Base-by-base conservation (phyloP, 2,329 filamentous ascomycete genomes). In the Neonectria hederae region DNA sequence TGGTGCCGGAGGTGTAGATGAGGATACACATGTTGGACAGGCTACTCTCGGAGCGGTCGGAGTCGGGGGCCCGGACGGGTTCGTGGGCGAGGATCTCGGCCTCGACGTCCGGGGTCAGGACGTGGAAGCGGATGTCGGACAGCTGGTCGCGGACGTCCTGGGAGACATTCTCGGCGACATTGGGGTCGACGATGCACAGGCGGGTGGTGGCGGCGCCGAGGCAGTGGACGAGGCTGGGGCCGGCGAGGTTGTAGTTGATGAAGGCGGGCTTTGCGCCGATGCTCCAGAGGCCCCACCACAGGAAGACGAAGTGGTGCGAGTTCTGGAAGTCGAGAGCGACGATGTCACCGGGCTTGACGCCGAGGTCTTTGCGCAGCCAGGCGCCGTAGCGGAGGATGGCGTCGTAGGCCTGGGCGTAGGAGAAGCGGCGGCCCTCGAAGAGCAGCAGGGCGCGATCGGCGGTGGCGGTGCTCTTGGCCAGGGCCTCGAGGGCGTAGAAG, bases 1-100 rank as follows among this genome's bases (percentile, higher is more conserved):
- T 97, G 0, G 93, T 97, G 19, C 93, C 93, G 30, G 90, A 93
- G 0, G 93, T 97, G 77, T 92, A 97, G 69, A 97, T 94, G 67
- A 97, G 84, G 48, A 91, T 83, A 1, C 87, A 90, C 81, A 93
- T 88, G 62, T 88, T 85, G 8, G 84, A 79, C 7, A 81, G 73
- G 19, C 81, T 78, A 60, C 84, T 77, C 17, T 87, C 84, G 52
- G 80, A 78, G 64, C 89, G 84, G 49, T 83, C 78, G 49, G 83
- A 77, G 76, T 93, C 86, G 13, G 90, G 83, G 35, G 86, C 84
- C 5, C 91, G 85, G 22, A 83, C 74, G 1, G 87, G 82, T 1
- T 84, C 78, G 14, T 82, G 84, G 1, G 82, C 79, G 35, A 83
- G 68, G 21, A 89, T 84, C 54, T 89, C 82, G 1, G 82, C 77